phyloP scores from a whole-genome alignment of 768 basidiomycete species.

The Boletus pseudopeckii region DNA sequence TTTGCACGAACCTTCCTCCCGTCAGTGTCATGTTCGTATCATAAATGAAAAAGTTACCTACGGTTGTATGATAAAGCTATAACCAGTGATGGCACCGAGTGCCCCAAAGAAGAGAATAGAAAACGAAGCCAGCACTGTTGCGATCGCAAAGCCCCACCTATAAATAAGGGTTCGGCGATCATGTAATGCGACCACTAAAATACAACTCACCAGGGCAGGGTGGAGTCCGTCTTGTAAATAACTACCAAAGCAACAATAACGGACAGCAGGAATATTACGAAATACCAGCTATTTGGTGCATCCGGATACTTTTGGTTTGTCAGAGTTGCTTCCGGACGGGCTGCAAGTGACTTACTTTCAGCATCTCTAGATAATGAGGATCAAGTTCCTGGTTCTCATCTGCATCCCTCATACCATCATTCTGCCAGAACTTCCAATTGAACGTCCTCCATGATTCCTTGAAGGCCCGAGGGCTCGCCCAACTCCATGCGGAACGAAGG shows the following conservation, averaged over 20 bases:
- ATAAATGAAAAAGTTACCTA: constrained; percentile 11
- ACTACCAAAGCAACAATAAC: constrained; percentile 53
- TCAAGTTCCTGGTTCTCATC: constrained; percentile 44
- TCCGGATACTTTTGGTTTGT: constrained; percentile 32
- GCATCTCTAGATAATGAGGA: constrained; percentile 54
- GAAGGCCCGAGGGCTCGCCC: constrained; percentile 34
- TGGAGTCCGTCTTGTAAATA: constrained; percentile 51
- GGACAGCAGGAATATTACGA: constrained; percentile 19
- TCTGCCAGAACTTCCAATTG: constrained; percentile 38
- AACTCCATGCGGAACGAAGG: constrained; percentile 44
- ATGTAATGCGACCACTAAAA: background rate
- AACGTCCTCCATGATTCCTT: constrained; percentile 24
- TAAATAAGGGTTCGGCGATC: background rate
- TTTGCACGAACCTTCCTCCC: constrained; percentile 31
- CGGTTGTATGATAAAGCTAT: constrained; percentile 24
- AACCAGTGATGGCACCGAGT: constrained; percentile 49
- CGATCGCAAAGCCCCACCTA: constrained; percentile 49
- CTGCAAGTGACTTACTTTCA: constrained; percentile 23
- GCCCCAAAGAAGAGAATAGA: constrained; percentile 56
- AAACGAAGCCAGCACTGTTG: constrained; percentile 46
- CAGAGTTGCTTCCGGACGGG: constrained; percentile 14
- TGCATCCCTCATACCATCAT: constrained; percentile 20
- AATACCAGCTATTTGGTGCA: constrained; percentile 36
- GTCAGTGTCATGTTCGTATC: background rate
- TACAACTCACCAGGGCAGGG: constrained; percentile 45